Evolutionary conservation across 805 yeast species (phyloP).

Genomic region (Yamadazyma phyllophila): DNA sequence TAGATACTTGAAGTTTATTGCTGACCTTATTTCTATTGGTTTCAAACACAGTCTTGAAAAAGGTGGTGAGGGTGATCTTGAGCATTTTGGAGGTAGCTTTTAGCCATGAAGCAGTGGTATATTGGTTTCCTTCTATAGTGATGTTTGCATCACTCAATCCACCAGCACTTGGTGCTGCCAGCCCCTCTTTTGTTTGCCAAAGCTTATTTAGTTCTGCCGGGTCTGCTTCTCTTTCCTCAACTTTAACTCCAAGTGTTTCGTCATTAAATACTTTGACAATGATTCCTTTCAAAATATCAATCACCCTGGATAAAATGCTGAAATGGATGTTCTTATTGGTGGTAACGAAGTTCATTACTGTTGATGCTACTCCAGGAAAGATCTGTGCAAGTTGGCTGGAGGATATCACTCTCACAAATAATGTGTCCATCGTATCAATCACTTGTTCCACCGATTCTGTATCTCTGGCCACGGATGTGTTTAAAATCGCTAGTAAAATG

Average conservation of each 20-base stretch:
- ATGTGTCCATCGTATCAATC: slow-evolving; percentile 10
- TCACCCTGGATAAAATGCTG: slow-evolving; percentile 18
- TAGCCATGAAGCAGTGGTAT: slow-evolving; percentile 29
- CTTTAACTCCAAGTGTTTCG: slow-evolving; percentile 4
- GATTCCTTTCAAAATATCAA: slow-evolving; percentile 21
- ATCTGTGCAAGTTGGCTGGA: slow-evolving; percentile 35
- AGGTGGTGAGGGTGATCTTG: slow-evolving; percentile 29
- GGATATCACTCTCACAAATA: slow-evolving; percentile 15
- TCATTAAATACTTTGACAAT: slow-evolving; percentile 34
- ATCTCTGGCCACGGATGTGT: slow-evolving; percentile 15
- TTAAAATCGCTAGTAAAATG: slow-evolving; percentile 20
- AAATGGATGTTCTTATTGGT: slow-evolving; percentile 22
- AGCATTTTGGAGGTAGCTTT: slow-evolving; percentile 37
- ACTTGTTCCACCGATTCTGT: slow-evolving; percentile 13
- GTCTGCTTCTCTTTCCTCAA: neutral
- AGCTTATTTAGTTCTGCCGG: slow-evolving; percentile 14
- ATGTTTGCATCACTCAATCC: neutral
- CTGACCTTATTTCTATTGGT: slow-evolving; percentile 19
- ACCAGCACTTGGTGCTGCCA: neutral
- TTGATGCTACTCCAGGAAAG: slow-evolving; percentile 40
- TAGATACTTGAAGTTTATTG: slow-evolving; percentile 22
- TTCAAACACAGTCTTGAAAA: slow-evolving; percentile 29
- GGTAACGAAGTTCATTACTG: slow-evolving; percentile 27
- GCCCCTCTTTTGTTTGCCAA: slow-evolving; percentile 9
- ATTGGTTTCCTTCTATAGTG: neutral